Conservation (phyloP, 139 green algal genomes). For the Micromonas commoda region DNA sequence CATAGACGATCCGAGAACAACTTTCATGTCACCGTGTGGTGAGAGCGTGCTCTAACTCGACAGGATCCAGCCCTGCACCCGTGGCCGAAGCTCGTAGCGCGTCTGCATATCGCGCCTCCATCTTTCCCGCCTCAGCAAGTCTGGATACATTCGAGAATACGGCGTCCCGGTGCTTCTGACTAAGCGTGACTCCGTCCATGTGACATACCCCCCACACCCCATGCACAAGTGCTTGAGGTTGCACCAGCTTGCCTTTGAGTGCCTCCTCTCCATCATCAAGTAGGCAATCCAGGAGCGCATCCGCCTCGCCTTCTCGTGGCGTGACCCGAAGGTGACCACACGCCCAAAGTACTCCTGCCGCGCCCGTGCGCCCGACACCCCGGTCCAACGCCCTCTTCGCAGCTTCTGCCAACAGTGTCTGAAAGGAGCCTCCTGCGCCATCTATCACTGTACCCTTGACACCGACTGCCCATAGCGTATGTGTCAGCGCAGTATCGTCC, state of each 20-base stretch:
- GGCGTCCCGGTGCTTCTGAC: too few species aligned
- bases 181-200: background rate
- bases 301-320: background rate
- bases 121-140: too few species aligned
- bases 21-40: too few species aligned
- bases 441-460: background rate
- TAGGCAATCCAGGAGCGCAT: background rate
- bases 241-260: background rate
- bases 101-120: too few species aligned
- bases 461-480: background rate
- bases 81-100: too few species aligned
- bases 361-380: background rate
- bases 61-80: too few species aligned
- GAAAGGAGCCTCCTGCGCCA: background rate
- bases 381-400: background rate
- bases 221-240: slow-evolving; percentile 11
- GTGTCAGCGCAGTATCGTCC: slow-evolving; percentile 5
- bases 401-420: background rate
- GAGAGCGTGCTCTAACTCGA: too few species aligned
- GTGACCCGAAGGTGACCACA: background rate
- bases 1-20: too few species aligned
- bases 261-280: background rate
- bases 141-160: too few species aligned
- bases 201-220: slow-evolving; percentile 6
- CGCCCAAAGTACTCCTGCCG: slow-evolving; percentile 14